Evolutionary conservation across 2,329 filamentous ascomycete genomes (phyloP).

Genomic region (Fusarium sarcochroum): DNA sequence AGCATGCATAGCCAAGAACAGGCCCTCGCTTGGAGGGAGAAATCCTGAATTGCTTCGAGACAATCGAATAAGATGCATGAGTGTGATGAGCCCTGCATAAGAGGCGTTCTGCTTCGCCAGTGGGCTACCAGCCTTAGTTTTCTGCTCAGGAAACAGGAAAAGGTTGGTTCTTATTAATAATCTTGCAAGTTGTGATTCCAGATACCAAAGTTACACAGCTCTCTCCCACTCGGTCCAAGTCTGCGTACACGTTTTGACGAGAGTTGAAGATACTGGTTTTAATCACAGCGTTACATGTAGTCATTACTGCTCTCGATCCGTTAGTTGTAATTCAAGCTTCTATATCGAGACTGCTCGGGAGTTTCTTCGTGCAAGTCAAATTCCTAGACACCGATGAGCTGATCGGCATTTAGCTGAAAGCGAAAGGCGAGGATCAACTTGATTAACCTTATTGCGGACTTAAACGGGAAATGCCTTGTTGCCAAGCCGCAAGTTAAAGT

Average conservation of each 20-base stretch:
- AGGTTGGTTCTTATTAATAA: neutral
- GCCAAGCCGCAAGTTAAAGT: conserved; percentile 7
- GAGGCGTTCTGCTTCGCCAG: neutral
- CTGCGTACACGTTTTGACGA: too few species aligned
- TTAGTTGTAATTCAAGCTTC: neutral
- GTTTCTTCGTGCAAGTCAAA: conserved; percentile 1
- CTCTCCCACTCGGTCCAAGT: too few species aligned
- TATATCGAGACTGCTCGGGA: conserved; percentile 1
- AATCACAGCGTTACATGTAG: too few species aligned
- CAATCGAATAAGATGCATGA: neutral
- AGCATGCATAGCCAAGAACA: neutral
- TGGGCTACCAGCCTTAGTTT: neutral
- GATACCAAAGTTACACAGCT: too few species aligned
- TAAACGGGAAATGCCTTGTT: conserved; percentile 6
- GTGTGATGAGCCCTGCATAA: neutral
- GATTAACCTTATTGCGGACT: conserved; percentile 3
- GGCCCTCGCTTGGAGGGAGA: neutral
- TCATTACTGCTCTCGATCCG: neutral
- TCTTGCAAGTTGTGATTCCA: too few species aligned
- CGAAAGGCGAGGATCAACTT: neutral
- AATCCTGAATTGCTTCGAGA: neutral
- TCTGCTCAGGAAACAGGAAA: too few species aligned
- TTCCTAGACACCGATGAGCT: conserved; percentile 1
- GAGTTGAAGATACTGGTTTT: too few species aligned
- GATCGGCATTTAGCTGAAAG: conserved; percentile 12